phyloP scores from a whole-genome alignment of 768 basidiomycete genomes.

The Dendrothele bispora region DNA sequence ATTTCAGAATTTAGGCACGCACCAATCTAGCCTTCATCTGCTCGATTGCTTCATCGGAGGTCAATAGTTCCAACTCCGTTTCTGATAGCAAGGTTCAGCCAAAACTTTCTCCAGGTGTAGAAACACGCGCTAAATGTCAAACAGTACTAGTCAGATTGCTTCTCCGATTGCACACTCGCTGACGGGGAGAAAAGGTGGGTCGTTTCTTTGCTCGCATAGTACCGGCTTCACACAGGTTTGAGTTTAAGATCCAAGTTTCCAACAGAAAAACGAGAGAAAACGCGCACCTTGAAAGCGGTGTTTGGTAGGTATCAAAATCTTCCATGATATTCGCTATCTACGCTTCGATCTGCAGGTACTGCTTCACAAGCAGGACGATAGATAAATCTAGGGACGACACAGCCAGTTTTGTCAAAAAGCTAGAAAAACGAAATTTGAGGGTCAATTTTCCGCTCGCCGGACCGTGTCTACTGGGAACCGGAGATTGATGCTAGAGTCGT shows the following conservation, averaged over 20 bases:
- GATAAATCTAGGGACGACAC: too few relatives aligned
- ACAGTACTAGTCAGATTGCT: constrained; percentile 1
- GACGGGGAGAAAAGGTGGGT: constrained; percentile 93
- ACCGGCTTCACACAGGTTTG: constrained; percentile 68
- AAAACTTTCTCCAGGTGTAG: constrained; percentile 91
- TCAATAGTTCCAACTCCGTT: constrained; percentile 89
- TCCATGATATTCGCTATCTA: too few relatives aligned
- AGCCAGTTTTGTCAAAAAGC: too few relatives aligned
- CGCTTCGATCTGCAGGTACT: too few relatives aligned
- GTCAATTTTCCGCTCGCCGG: too few relatives aligned
- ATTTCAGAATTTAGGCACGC: constrained; percentile 25
- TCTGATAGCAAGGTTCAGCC: constrained; percentile 95
- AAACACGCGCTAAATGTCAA: constrained; percentile 26
- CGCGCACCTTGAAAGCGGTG: constrained; percentile 73
- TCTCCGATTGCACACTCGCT: constrained; percentile 48
- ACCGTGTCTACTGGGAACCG: too few relatives aligned
- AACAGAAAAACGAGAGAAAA: not conserved
- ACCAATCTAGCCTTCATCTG: constrained; percentile 96
- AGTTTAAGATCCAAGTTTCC: not conserved
- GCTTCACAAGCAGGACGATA: too few relatives aligned
- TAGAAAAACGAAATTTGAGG: too few relatives aligned
- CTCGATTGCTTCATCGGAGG: constrained; percentile 86
- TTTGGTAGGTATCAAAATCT: constrained; percentile 71
- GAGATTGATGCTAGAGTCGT: too few relatives aligned
- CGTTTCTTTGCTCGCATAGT: constrained; percentile 99